phyloP scores from a whole-genome alignment of 148 eudicot genomes.

The Vaccinium macrocarpon region DNA sequence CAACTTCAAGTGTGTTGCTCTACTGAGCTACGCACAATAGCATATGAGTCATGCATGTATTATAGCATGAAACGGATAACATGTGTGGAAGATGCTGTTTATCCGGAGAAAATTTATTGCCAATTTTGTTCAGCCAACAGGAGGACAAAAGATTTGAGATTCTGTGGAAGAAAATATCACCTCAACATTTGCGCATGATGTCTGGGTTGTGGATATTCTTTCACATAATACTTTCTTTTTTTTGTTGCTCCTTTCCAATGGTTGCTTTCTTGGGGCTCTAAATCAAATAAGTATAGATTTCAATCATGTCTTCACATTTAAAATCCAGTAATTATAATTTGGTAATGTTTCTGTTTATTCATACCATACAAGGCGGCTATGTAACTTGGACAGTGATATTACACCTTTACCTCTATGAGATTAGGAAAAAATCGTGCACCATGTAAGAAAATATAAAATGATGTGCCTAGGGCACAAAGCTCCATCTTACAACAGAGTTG shows the following conservation, averaged over 20 bases:
- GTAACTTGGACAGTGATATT: neutral
- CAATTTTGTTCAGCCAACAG: neutral
- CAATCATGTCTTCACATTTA: neutral
- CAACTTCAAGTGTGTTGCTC: neutral
- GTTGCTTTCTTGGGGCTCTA: conserved; percentile 1
- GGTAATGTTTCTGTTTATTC: neutral
- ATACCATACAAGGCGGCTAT: neutral
- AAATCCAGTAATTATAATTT: neutral
- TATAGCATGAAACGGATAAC: neutral
- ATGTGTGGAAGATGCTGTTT: neutral
- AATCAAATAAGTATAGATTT: neutral
- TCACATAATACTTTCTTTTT: neutral
- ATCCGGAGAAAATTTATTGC: neutral
- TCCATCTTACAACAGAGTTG: neutral
- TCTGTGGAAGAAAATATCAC: neutral
- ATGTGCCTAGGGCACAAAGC: neutral
- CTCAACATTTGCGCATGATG: neutral
- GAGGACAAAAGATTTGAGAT: neutral
- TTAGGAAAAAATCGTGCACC: neutral
- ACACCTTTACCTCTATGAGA: neutral
- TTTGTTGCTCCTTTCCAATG: neutral
- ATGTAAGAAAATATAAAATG: neutral
- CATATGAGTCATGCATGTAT: neutral
- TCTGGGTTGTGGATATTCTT: neutral
- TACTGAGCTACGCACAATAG: neutral